Conservation (phyloP, 371 early-diverging fungal genomes). For the Amoeboaphelidium occidentale region DNA sequence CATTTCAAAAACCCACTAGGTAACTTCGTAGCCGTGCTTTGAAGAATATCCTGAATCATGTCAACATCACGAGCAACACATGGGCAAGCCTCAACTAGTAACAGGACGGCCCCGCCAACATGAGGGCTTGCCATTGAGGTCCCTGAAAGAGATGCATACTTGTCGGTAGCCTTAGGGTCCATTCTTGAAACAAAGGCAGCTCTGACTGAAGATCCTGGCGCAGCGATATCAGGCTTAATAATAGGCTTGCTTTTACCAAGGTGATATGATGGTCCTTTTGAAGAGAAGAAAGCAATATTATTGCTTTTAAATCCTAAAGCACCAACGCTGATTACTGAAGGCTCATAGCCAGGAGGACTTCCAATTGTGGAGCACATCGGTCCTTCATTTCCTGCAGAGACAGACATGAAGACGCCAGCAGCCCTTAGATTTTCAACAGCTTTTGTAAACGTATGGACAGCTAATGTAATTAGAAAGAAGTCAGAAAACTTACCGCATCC, state of each 20-base stretch:
- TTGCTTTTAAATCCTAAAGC: not conserved
- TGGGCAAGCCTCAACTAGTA: conserved; percentile 3
- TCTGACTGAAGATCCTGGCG: conserved; percentile 1
- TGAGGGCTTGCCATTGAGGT: conserved; percentile 4
- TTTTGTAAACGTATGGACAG: conserved; percentile 1
- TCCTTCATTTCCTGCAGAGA: conserved; percentile 4
- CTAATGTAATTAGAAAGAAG: no score
- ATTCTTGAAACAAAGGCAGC: no score
- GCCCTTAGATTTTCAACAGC: not conserved
- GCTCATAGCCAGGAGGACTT: conserved; percentile 2
- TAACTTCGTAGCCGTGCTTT: not conserved
- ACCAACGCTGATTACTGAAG: conserved; percentile 1
- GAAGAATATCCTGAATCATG: not conserved
- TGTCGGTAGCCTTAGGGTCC: not conserved
- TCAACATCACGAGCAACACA: conserved; percentile 1
- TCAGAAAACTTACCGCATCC: no score
- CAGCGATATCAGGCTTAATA: conserved; percentile 3
- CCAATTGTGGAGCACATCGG: conserved; percentile 1
- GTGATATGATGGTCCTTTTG: conserved; percentile 1
- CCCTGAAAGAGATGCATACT: conserved; percentile 1
- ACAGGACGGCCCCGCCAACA: conserved; percentile 3
- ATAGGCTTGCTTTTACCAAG: not conserved
- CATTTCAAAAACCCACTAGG: conserved; percentile 1
- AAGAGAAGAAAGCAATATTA: not conserved
- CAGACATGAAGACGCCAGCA: conserved; percentile 4